Conservation (phyloP, 1,139 yeast genomes). For the Zygosaccharomyces pseudobailii region DNA sequence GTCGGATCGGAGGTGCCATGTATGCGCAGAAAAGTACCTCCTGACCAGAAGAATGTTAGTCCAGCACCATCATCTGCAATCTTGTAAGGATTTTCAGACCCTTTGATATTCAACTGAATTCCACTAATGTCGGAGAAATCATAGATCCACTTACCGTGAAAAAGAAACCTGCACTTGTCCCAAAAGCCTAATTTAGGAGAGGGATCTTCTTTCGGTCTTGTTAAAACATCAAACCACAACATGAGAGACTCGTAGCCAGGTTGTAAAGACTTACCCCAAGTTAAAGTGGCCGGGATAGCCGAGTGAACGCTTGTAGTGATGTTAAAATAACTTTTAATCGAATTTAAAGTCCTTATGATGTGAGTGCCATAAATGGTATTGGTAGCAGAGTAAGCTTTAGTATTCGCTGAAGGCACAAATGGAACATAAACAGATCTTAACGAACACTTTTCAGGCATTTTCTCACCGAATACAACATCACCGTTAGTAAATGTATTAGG, state of each 20-base stretch:
- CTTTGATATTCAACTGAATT: conserved; percentile 36
- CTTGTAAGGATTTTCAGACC: conserved; percentile 69
- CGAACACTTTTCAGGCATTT: conserved; percentile 39
- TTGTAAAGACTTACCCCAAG: conserved; percentile 80
- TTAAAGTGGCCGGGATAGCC: conserved; percentile 56
- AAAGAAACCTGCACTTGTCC: conserved; percentile 56
- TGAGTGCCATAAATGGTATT: conserved; percentile 55
- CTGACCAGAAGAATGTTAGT: conserved; percentile 72
- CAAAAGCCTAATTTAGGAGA: conserved; percentile 72
- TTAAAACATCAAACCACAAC: conserved; percentile 71
- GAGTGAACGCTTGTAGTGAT: conserved; percentile 51
- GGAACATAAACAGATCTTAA: conserved; percentile 57
- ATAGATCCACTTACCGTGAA: conserved; percentile 49
- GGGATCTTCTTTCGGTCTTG: conserved; percentile 73
- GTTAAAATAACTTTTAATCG: conserved; percentile 66
- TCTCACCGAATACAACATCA: conserved; percentile 50
- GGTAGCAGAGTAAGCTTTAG: conserved; percentile 32
- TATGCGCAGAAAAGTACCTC: conserved; percentile 53
- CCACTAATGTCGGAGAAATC: conserved; percentile 37
- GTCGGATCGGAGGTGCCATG: conserved; percentile 57
- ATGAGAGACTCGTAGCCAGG: conserved; percentile 76
- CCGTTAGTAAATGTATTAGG: conserved; percentile 42
- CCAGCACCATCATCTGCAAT: conserved; percentile 70
- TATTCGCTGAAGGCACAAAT: conserved; percentile 40
- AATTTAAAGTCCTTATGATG: conserved; percentile 49